Evolutionary conservation across 148 eudicot species (phyloP).

Genomic region (Fagopyrum tataricum): DNA sequence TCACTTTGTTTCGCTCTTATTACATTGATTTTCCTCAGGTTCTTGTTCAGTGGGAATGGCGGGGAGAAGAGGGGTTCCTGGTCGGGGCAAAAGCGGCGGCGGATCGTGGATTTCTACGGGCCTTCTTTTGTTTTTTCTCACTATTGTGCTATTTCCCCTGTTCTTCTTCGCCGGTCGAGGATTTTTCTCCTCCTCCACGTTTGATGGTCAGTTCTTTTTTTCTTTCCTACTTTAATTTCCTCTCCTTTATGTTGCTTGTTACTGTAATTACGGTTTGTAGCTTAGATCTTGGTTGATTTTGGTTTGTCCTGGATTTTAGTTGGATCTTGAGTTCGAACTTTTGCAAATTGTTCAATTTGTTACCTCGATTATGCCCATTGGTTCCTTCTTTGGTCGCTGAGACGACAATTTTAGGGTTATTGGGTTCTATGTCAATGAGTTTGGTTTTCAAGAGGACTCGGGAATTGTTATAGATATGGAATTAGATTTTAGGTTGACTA

Average conservation of each 20-base stretch:
- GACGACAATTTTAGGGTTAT: neutral
- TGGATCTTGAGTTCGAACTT: neutral
- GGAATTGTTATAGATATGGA: neutral
- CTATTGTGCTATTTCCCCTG: conserved; percentile 39
- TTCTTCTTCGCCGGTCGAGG: conserved; percentile 52
- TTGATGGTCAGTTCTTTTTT: conserved; percentile 12
- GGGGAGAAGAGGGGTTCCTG: conserved; percentile 36
- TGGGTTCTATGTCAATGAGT: neutral
- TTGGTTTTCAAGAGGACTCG: neutral
- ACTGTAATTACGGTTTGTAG: neutral
- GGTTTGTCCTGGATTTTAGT: neutral
- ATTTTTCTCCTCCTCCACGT: conserved; percentile 23
- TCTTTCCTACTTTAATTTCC: neutral
- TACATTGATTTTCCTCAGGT: neutral
- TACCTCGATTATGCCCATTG: neutral
- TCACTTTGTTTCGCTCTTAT: neutral
- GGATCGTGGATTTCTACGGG: conserved; percentile 38
- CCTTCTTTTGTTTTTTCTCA: conserved; percentile 34
- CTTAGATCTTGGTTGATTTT: neutral
- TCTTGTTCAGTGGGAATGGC: conserved; percentile 33
- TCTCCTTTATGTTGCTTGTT: neutral
- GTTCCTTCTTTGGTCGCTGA: neutral
- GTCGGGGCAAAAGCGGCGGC: conserved; percentile 28
- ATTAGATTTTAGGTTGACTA: neutral
- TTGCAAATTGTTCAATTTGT: neutral